A percentile compares a stretch with the other conserved stretches of the same genome.
Evolutionary conservation across 2,329 filamentous ascomycete species (phyloP).

Genomic region (Aspergillus pseudoviridinutans): DNA sequence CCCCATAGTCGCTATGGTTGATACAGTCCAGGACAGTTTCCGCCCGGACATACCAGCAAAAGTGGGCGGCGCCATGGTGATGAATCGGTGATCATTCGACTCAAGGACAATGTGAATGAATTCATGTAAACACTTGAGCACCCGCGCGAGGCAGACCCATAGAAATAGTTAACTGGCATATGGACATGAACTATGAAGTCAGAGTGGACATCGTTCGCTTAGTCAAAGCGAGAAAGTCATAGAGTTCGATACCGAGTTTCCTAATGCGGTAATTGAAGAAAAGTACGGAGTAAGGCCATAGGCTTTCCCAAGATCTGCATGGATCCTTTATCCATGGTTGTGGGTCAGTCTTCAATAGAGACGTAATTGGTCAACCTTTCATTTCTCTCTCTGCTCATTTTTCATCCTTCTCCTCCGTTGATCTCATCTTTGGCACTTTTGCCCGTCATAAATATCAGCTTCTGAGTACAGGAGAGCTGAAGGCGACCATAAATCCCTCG

Average conservation of each 20-base stretch:
- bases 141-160: neutral
- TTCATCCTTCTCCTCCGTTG: neutral
- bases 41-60: constrained; percentile 59
- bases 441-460: neutral
- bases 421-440: neutral
- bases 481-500: neutral
- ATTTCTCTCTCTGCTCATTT: neutral
- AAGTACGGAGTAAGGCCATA: neutral
- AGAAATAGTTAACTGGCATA: neutral
- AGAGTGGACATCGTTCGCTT: neutral
- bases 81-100: neutral
- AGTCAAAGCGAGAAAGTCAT: neutral
- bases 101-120: neutral
- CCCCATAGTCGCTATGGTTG: constrained; percentile 59
- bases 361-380: neutral
- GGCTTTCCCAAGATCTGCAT: neutral
- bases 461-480: neutral
- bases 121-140: neutral
- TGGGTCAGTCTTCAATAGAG: neutral
- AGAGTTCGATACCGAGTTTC: neutral
- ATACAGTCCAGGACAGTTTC: constrained; percentile 54
- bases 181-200: neutral
- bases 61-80: constrained; percentile 47
- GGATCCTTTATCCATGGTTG: neutral
- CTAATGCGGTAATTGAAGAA: neutral